These are phyloP conservation scores for Ceriops zippeliana DNA, from an alignment of 345 rosid genomes.

Conservation along the genomic window DNA sequence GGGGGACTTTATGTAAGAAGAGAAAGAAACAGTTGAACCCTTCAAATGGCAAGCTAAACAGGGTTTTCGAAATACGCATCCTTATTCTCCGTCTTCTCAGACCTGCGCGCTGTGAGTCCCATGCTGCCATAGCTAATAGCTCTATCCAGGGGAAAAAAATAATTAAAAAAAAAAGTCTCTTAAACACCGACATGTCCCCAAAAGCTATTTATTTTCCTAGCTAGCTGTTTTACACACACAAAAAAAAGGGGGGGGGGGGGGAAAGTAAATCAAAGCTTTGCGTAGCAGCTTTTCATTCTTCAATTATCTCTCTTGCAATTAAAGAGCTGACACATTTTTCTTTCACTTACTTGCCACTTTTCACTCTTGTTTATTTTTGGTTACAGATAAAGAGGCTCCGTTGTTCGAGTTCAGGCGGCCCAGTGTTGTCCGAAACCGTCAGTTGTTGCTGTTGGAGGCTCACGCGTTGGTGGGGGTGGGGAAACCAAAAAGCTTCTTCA, in stretches of 20 bases:
- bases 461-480: too few species aligned
- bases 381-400: slow-evolving; percentile 3
- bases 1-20: neutral
- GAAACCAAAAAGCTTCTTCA: too few species aligned
- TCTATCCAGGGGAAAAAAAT: too few species aligned
- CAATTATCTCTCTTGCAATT: slow-evolving; percentile 5
- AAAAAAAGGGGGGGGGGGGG: neutral
- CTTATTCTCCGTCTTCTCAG: neutral
- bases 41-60: slow-evolving; percentile 33
- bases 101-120: slow-evolving; percentile 5
- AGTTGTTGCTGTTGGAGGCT: too few species aligned
- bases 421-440: too few species aligned
- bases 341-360: neutral
- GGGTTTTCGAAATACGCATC: slow-evolving; percentile 38
- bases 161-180: slow-evolving; percentile 31
- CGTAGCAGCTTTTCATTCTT: slow-evolving; percentile 4
- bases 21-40: slow-evolving; percentile 23
- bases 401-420: neutral
- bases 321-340: slow-evolving; percentile 34
- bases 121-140: slow-evolving; percentile 19
- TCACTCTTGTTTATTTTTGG: neutral
- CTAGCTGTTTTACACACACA: neutral
- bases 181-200: slow-evolving; percentile 56
- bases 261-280: slow-evolving; percentile 7
- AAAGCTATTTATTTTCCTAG: slow-evolving; percentile 16